Base-by-base conservation (phyloP, 148 eudicot species). In the Chenopodium formosanum region DNA sequence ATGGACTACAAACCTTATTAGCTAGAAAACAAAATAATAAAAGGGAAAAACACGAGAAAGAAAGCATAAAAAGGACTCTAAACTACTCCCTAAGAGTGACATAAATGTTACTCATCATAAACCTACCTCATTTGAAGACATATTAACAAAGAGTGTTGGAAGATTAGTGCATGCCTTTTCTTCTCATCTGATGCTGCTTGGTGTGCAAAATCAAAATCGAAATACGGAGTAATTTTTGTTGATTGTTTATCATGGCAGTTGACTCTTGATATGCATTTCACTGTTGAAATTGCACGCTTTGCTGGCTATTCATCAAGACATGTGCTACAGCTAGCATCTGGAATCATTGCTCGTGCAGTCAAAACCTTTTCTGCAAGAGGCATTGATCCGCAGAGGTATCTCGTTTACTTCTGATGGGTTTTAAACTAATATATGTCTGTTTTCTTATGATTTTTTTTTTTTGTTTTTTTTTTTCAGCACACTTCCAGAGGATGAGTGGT, bases 211-310 rank as follows among this genome's bases (percentile, higher is more conserved):
- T 20, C 13, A 34, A 56, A 56, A 56, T 56, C 17, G 62, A 56
- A 16, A 16, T 40, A 25, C 25, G 25, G 25, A 25, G 25, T 25
- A 25, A 48, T 13, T 1, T 23, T 48, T 37, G 1, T 48, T 67
- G 29, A 37, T 19, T 47, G 27, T 73, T 27, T 46, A 53, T 56
- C 63, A 56, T 87, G 87, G 88, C 96, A 97, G 98, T 80, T 97
- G 78, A 89, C 94, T 84, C 91, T 97, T n/a, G 99, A 97, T 84
- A 94, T 94, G 98, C 98, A 97, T 90, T 97, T 97, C 87, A 97
- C 97, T 63, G 98, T 94, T 47, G 98, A 97, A 90, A 97, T 97
- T 81, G 95, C 99, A 65, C 94, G 94, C 20, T 97, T 82, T 86
- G 98, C 97, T 52, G 92, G 98, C 63, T 90, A 90, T 81, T 89